Percentiles rank a stretch among this genome's conserved stretches.
Evolutionary conservation across 805 yeast species (phyloP).

Genomic region (Allodekkera sacchari): DNA sequence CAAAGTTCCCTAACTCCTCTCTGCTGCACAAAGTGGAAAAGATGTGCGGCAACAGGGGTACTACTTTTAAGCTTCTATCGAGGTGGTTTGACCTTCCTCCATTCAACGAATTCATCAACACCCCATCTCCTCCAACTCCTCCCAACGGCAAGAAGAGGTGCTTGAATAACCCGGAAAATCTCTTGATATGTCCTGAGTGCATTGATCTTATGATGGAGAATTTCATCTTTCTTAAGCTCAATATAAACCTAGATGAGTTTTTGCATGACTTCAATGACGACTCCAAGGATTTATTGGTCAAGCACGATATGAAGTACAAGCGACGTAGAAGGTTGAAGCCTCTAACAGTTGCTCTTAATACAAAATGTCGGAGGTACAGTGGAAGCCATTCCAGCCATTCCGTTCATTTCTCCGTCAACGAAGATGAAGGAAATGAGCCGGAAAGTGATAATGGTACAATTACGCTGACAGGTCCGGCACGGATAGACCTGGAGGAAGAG

Average conservation of each 20-base stretch:
- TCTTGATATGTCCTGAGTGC: conserved; percentile 19
- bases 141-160: conserved; percentile 18
- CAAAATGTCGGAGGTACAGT: background rate
- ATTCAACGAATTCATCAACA: conserved; percentile 23
- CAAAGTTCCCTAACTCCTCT: conserved; percentile 24
- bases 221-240: conserved; percentile 22
- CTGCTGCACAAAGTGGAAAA: conserved; percentile 19
- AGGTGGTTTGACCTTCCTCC: conserved; percentile 31
- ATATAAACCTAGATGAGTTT: conserved; percentile 22
- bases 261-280: conserved; percentile 3
- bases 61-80: conserved; percentile 19
- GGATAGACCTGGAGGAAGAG: background rate
- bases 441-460: too few relatives aligned
- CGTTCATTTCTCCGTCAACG: background rate
- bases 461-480: too few relatives aligned
- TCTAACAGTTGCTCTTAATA: background rate
- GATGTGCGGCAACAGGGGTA: conserved; percentile 19
- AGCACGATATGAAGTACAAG: conserved; percentile 23
- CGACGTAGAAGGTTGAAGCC: conserved; percentile 17
- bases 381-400: background rate
- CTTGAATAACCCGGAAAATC: conserved; percentile 25
- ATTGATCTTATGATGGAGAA: conserved; percentile 20
- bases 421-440: background rate
- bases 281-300: conserved; percentile 12
- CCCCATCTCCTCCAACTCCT: conserved; percentile 28